A percentile compares a stretch with the other conserved stretches of the same genome.
Conservation (phyloP, 768 basidiomycete species). For the Candolleomyces eurysporus region DNA sequence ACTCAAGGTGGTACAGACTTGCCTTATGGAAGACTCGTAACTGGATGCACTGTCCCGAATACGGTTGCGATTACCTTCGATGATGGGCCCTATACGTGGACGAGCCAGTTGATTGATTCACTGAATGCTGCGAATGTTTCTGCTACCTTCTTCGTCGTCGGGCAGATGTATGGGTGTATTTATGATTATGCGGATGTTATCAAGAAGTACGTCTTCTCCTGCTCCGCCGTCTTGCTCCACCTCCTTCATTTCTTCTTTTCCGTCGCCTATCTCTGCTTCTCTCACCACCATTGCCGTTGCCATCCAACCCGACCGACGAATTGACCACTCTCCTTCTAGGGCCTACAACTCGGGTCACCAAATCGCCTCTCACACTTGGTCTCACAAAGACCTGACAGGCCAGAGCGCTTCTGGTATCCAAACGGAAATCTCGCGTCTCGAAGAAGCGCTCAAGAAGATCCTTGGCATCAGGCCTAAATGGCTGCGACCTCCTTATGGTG, state of each 20-base stretch:
- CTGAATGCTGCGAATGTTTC: slow-evolving; percentile 27
- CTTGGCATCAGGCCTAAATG: slow-evolving; percentile 16
- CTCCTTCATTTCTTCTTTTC: too few relatives aligned
- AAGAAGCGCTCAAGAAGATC: slow-evolving; percentile 16
- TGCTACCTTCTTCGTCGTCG: slow-evolving; percentile 44
- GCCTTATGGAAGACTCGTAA: slow-evolving; percentile 10
- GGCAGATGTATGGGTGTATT: slow-evolving; percentile 38
- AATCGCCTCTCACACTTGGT: slow-evolving; percentile 49
- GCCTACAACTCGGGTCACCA: slow-evolving; percentile 40
- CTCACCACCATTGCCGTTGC: too few relatives aligned
- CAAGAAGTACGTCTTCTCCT: slow-evolving; percentile 27
- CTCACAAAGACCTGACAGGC: slow-evolving; percentile 34
- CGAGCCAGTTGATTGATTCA: slow-evolving; percentile 12
- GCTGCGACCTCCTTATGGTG: slow-evolving; percentile 16
- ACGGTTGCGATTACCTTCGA: slow-evolving; percentile 16
- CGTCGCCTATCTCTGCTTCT: too few relatives aligned
- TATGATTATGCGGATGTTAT: slow-evolving; percentile 28
- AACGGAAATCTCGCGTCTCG: slow-evolving; percentile 10
- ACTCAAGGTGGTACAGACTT: slow-evolving; percentile 9
- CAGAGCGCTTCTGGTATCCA: slow-evolving; percentile 14
- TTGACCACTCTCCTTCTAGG: neutral
- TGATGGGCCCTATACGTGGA: slow-evolving; percentile 17
- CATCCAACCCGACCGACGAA: too few relatives aligned
- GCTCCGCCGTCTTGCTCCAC: too few relatives aligned
- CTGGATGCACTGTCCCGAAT: slow-evolving; percentile 11